Evolutionary conservation across 805 yeast species (phyloP), one percentile per base, ranked within the genome.

Genomic region (Nakazawaea anatomiae): DNA sequence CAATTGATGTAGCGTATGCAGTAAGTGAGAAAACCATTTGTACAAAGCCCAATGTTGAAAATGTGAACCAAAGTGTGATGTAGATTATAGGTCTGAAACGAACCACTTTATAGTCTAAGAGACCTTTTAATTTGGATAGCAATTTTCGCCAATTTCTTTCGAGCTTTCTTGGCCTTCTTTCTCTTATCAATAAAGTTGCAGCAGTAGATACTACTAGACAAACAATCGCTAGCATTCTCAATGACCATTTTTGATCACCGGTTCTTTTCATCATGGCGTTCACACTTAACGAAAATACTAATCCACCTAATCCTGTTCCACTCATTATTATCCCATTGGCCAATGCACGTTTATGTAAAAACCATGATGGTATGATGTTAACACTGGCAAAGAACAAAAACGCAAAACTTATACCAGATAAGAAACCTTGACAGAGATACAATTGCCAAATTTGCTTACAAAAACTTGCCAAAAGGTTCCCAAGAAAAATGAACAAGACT

Each of bases 241-340:
- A 61, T 4, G 81, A 77, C 80, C 77, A 73, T 48, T 60, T 64
- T 39, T 76, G 75, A 50, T 71, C 61, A 1, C 77, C 75, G 7
- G 72, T 65, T 12, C 60, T 64, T 5, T 65, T 58, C 12, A 79
- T 71, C 52, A 79, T 61, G 12, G 70, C 69, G 49, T 75, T 69
- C 9, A 68, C 65, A 0, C 76, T 65, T 46, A 76, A 58, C 5
- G 78, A 65, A 59, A 73, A 76, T 29, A 75, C 53, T 7, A 76
- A 69, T 52, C 83, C 84, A 34, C 83, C 80, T 1, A 77, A 56
- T 39, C 83, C 84, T 4, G 80, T 71, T 8, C 84, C 85, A 27
- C 73, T 58, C 29, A 75, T 66, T 2, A 77, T 70, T 29, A 77
- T 60, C 4, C 83, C 83, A 58, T 73, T 68, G 2, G 82, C 79